These are phyloP conservation scores for Penicillium sp. DNA, from an alignment of 2,329 filamentous ascomycete genomes.

Conservation along the genomic window DNA sequence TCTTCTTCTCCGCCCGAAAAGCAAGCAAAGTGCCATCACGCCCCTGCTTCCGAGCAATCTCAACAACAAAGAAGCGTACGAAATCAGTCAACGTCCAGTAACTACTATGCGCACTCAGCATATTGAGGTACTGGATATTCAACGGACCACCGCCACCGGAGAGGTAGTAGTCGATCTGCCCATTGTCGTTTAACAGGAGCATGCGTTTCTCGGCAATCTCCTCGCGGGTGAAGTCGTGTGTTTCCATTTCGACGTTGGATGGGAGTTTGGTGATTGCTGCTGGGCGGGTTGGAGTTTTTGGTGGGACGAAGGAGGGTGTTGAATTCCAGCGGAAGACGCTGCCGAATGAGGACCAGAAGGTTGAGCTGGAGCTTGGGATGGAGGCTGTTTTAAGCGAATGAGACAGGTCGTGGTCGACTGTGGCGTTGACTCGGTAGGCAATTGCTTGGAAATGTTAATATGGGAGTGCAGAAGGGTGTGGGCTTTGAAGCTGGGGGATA, in stretches of 20 bases:
- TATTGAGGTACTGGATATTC: slow-evolving; percentile 94
- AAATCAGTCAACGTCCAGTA: slow-evolving; percentile 90
- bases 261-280: slow-evolving; percentile 57
- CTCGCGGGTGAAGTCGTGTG: slow-evolving; percentile 88
- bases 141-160: slow-evolving; percentile 78
- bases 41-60: slow-evolving; percentile 73
- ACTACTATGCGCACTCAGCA: slow-evolving; percentile 90
- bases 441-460: slow-evolving; percentile 61
- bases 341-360: slow-evolving; percentile 61
- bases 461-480: slow-evolving; percentile 29
- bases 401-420: slow-evolving; percentile 77
- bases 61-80: slow-evolving; percentile 81
- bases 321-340: slow-evolving; percentile 58
- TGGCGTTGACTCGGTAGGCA: slow-evolving; percentile 85
- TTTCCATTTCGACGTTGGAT: slow-evolving; percentile 82
- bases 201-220: slow-evolving; percentile 88
- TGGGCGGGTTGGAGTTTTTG: slow-evolving; percentile 61
- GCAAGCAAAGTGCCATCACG: slow-evolving; percentile 53
- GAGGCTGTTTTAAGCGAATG: slow-evolving; percentile 69
- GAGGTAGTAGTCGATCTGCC: slow-evolving; percentile 88
- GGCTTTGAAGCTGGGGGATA: background rate
- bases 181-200: slow-evolving; percentile 87
- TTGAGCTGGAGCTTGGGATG: slow-evolving; percentile 67
- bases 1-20: slow-evolving; percentile 53
- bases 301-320: slow-evolving; percentile 50